Conservation (phyloP, 129 eudicot species). For the Escallonia rubra region DNA sequence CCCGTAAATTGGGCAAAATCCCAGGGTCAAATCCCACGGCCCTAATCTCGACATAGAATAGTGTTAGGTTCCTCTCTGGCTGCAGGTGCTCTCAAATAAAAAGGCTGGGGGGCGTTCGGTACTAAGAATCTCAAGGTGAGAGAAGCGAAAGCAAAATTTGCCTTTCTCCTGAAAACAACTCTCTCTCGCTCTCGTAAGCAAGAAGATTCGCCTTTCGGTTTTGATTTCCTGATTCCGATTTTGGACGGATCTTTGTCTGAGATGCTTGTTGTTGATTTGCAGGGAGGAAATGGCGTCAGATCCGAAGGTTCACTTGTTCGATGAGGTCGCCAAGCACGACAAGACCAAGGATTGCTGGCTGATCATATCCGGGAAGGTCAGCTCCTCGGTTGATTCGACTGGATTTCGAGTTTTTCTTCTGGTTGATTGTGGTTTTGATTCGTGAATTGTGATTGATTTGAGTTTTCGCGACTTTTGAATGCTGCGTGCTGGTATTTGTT, state of each 20-base stretch:
- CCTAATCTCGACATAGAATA: not conserved
- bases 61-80: no score
- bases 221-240: not conserved
- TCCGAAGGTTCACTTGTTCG: constrained; percentile 50
- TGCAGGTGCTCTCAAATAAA: not conserved
- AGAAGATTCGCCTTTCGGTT: not conserved
- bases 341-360: constrained; percentile 82
- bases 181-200: constrained; percentile 13
- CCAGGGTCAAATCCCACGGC: not conserved
- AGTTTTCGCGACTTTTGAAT: no score
- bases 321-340: constrained; percentile 75
- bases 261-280: no score
- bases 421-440: no score
- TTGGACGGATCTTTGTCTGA: not conserved
- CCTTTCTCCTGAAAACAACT: not conserved
- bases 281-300: constrained; percentile 56
- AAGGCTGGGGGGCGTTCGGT: not conserved
- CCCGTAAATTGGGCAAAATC: not conserved
- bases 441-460: no score
- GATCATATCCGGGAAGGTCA: constrained; percentile 77
- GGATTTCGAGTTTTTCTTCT: not conserved
- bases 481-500: no score
- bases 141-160: not conserved
- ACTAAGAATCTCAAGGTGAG: not conserved
- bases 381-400: constrained; percentile 13